A percentile compares a stretch with the other conserved stretches of the same genome.
Evolutionary conservation across 768 basidiomycete species (phyloP).

Genomic region (Boletus sensibilis): DNA sequence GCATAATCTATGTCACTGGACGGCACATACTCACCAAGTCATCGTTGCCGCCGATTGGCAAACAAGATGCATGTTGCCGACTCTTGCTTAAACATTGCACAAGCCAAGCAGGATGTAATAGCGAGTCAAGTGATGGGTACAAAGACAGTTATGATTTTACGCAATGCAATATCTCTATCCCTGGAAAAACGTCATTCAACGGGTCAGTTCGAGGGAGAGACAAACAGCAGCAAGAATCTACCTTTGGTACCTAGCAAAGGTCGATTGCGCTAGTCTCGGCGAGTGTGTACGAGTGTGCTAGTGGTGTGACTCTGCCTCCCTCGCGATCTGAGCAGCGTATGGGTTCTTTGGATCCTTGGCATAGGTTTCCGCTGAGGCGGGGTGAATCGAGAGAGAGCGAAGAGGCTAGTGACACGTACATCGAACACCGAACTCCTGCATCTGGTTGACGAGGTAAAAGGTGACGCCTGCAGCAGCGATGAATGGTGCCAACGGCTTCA

Average conservation of each 20-base stretch:
- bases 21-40: background rate
- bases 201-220: background rate
- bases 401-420: conserved; percentile 48
- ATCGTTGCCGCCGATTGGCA: background rate
- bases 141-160: conserved; percentile 18
- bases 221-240: background rate
- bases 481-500: conserved; percentile 81
- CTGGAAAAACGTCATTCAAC: background rate
- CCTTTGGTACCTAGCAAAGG: conserved; percentile 7
- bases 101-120: background rate
- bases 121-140: conserved; percentile 1
- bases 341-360: conserved; percentile 81
- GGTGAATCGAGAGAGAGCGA: background rate
- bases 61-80: background rate
- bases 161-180: conserved; percentile 15
- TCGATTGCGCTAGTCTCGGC: background rate
- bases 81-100: background rate
- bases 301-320: conserved; percentile 51
- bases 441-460: conserved; percentile 61
- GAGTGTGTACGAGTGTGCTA: conserved; percentile 12
- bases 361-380: conserved; percentile 55
- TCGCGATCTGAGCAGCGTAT: conserved; percentile 74
- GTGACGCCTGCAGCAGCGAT: conserved; percentile 63
- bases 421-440: conserved; percentile 67
- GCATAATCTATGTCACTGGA: no score